phyloP scores from a whole-genome alignment of 177 flowering plant genomes.

The Vitis hybrid region DNA sequence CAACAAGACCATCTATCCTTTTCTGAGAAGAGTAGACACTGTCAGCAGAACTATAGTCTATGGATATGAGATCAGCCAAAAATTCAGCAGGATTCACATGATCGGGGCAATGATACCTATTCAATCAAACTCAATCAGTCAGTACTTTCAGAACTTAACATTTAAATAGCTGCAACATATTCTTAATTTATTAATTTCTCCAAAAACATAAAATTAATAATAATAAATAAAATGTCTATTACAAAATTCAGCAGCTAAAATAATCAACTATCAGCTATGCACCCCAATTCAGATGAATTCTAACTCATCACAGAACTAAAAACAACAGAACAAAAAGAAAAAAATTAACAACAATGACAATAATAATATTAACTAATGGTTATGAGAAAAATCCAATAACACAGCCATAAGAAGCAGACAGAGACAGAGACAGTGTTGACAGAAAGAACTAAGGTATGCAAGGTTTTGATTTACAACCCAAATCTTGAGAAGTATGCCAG shows the following conservation, averaged over 20 bases:
- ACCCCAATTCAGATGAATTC: neutral
- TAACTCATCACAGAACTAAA: neutral
- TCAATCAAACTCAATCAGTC: conserved; percentile 6
- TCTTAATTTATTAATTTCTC: neutral
- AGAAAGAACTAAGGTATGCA: conserved; percentile 6
- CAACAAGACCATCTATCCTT: conserved; percentile 83
- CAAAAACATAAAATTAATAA: neutral
- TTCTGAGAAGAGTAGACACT: conserved; percentile 75
- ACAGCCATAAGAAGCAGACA: neutral
- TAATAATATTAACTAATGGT: neutral
- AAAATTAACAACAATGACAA: neutral
- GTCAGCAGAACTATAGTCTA: conserved; percentile 85
- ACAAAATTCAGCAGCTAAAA: neutral
- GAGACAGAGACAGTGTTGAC: neutral
- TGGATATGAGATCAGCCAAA: conserved; percentile 95
- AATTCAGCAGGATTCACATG: conserved; percentile 98
- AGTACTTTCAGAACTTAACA: neutral
- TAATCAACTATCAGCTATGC: neutral
- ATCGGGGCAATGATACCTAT: conserved; percentile 85
- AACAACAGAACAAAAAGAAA: neutral
- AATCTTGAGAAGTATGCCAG: conserved; percentile 77
- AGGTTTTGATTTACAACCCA: conserved; percentile 61
- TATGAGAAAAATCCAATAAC: no score
- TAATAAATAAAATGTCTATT: no score
- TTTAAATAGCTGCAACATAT: neutral